Evolutionary conservation across 352 stramenopile species (phyloP), one percentile per base, ranked within the genome.

Genomic region (Globisporangium cylindrosporum): DNA sequence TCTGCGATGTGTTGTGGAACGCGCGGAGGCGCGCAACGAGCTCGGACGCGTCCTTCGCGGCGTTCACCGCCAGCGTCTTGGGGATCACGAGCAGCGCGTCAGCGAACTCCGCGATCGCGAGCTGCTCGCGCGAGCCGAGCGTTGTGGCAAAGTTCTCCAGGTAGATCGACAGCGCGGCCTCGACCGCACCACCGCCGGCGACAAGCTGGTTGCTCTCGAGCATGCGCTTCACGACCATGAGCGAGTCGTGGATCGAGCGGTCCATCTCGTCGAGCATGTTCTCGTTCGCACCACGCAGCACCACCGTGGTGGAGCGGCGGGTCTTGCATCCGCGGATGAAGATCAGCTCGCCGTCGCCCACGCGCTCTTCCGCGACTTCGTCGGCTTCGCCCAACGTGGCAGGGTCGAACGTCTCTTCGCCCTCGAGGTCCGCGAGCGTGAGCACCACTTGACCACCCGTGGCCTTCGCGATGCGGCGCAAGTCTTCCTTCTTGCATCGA

Each of bases 241-340:
- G 88, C 49, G 95, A 94, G 82, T 99, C 98, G 76, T 99, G 97
- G 66, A 99, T 88, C 24, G 98, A 98, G 43, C 98, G 91, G 79
- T 99, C 97, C 94, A 99, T 99, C 83, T 99, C 98, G 75, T 99
- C 97, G 12, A 99, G 83, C 90, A 99, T 98, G 86, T 99, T 99
- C 73, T 99, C 98, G 88, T 99, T 99, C 36, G 98, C 98, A 41
- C 98, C 98, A 34, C 98, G 93, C 62, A 99, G 85, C 27, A 99
- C 94, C 68, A 99, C 94, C 0, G 97, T 99, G 22, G 96, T 98
- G 5, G 96, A 84, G 69, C 96, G 89, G 60, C 89, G 92, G 54
- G 90, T 96, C 71, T 97, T 98, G 74, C 92, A 96, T 36, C 97
- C 98, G 79, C 98, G 98, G 73, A 99, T 98, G 79, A 99, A 99